Evolutionary conservation across 164 flowering plant genomes (phyloP), one percentile per base, ranked within the genome.

Genomic region (Echeveria elegans): DNA sequence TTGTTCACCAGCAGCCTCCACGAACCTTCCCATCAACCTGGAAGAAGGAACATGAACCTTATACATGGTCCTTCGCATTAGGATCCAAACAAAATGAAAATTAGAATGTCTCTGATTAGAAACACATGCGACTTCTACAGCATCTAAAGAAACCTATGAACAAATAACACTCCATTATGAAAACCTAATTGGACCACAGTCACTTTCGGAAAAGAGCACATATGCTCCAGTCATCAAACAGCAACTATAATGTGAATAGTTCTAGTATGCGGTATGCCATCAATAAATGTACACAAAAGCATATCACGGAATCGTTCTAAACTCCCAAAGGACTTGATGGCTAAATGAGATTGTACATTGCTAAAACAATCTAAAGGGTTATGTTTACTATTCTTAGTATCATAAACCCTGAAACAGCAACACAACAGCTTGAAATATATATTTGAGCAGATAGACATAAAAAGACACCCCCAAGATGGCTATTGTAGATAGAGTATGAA

Each of bases 1-100:
- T 56, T 56, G 61, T 56, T 56, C 61, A 56, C 32, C 59, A 56
- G 61, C 30, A 56, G 61, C 28, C 61, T 32, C 61, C 61, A 56
- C 61, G 61, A 56, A 56, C 26, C 32, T 56, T 56, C 61, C 61
- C 61, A 28, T 56, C 61, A 26, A 56, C 29, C 32, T 56, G 61
- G 31, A 56, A 2, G 32, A 26, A 28, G 4, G 61, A 56, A 9
- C 32, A 56, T 28, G 18, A 56, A 56, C 61, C 18, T 15, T 43
- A 43, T 15, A 15, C 47, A 43, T 16, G 18, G 61, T 56, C 61
- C 31, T 26, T 28, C 59, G 19, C 61, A 56, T 16, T 56, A 26
- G 31, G 19, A 56, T 56, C 61, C 31, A 12, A 26, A 56, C 61
- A 56, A 56, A 56, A 56, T 56, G 61, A 26, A 56, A 26, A 56